phyloP scores from a whole-genome alignment of 2,329 filamentous ascomycete species.

The Chaetomium globosum region DNA sequence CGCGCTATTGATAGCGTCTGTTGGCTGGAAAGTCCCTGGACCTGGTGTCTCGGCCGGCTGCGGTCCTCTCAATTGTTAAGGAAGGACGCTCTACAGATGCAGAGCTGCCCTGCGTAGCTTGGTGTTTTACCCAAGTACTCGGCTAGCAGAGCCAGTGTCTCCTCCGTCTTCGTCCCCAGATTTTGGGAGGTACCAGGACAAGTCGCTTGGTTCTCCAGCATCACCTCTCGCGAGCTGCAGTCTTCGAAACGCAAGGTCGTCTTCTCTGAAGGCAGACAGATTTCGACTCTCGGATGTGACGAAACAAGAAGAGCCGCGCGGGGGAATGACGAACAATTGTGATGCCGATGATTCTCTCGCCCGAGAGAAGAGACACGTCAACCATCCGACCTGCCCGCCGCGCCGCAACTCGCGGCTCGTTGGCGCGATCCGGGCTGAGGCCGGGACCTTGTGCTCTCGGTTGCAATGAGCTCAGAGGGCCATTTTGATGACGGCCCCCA shows the following conservation, averaged over 20 bases:
- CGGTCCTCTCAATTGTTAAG: slow-evolving; percentile 23
- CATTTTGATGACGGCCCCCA: slow-evolving; percentile 1
- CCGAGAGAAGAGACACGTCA: slow-evolving; percentile 24
- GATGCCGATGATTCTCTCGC: background rate
- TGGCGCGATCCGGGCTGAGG: slow-evolving; percentile 15
- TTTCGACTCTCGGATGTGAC: slow-evolving; percentile 3
- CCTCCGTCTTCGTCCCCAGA: background rate
- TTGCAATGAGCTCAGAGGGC: slow-evolving; percentile 7
- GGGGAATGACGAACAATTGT: slow-evolving; percentile 23
- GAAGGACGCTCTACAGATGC: background rate
- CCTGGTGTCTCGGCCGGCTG: slow-evolving; percentile 7
- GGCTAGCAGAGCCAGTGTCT: slow-evolving; percentile 7
- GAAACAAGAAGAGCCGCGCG: slow-evolving; percentile 22
- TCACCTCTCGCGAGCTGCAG: background rate
- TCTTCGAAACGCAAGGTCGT: background rate
- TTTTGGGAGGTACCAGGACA: background rate
- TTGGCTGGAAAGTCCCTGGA: slow-evolving; percentile 24
- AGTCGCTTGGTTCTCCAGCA: background rate
- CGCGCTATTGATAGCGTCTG: slow-evolving; percentile 31
- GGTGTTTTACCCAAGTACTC: background rate
- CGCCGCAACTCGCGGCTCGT: background rate
- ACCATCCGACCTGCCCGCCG: slow-evolving; percentile 10
- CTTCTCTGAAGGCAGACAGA: slow-evolving; percentile 24
- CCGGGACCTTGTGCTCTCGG: slow-evolving; percentile 19
- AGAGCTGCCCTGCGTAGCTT: too few species aligned